phyloP scores from a whole-genome alignment of 2,329 filamentous ascomycete species.

The Xylariomycetidae sp. region DNA sequence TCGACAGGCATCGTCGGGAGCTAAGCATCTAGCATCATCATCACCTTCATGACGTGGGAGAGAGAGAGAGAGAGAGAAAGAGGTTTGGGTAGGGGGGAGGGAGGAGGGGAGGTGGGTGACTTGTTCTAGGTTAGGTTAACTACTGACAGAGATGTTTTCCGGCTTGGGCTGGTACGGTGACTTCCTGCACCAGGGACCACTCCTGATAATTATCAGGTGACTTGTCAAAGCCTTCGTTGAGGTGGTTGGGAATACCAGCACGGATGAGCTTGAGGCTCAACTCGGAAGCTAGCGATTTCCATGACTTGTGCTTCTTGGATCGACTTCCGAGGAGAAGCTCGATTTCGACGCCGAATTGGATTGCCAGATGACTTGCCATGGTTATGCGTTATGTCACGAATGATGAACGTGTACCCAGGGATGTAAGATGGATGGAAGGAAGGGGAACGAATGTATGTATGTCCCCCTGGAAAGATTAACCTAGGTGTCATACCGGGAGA shows the following conservation, averaged over 20 bases:
- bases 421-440: no score
- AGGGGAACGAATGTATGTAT: no score
- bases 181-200: constrained; percentile 34
- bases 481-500: no score
- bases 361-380: no score
- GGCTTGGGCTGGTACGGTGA: constrained; percentile 29
- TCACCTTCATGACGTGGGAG: background rate
- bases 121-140: no score
- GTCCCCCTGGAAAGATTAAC: no score
- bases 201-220: constrained; percentile 27
- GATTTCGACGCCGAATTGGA: constrained; percentile 32
- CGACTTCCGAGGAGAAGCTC: constrained; percentile 31
- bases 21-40: no score
- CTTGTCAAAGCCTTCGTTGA: constrained; percentile 25
- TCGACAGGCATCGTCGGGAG: no score
- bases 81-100: no score
- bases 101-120: constrained; percentile 1
- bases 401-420: no score
- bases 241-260: constrained; percentile 29
- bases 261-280: constrained; percentile 26
- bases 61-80: background rate
- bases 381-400: no score
- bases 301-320: constrained; percentile 27
- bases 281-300: constrained; percentile 30
- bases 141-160: constrained; percentile 31